Evolutionary conservation across 1,284 basidiomycete genomes (phyloP).

Genomic region (Melampsora americana): DNA sequence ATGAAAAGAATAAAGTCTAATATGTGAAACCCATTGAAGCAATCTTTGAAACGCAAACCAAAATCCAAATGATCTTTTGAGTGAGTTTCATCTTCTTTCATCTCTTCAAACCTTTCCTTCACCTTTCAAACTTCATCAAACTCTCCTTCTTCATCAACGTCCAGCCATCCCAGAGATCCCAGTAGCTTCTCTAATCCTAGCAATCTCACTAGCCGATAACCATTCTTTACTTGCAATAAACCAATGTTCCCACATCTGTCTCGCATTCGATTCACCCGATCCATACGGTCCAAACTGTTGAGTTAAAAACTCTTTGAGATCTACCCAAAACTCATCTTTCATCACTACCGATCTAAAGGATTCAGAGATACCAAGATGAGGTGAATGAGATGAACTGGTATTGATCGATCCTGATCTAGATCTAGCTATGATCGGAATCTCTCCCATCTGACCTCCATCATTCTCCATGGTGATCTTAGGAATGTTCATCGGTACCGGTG

Average conservation of each 20-base stretch:
- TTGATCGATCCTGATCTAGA: constrained; percentile 44
- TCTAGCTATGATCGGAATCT: constrained; percentile 37
- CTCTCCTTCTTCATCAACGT: constrained; percentile 42
- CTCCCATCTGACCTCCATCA: constrained; percentile 21
- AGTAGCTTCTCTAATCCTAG: constrained; percentile 49
- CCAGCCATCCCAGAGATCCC: constrained; percentile 52
- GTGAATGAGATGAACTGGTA: constrained; percentile 44
- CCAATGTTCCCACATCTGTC: constrained; percentile 51
- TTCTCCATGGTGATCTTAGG: constrained; percentile 33
- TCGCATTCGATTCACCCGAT: constrained; percentile 46
- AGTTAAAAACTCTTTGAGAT: constrained; percentile 43
- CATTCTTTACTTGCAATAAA: constrained; percentile 49
- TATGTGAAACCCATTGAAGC: too few relatives aligned
- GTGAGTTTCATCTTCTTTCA: too few relatives aligned
- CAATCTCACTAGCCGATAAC: constrained; percentile 51
- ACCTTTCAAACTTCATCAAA: background rate
- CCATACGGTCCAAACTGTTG: constrained; percentile 43
- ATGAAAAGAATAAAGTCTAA: too few relatives aligned
- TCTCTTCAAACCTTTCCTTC: too few relatives aligned
- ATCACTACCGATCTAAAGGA: constrained; percentile 43
- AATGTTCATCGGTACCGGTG: constrained; percentile 24
- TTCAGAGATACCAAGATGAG: constrained; percentile 39
- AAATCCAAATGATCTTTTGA: too few relatives aligned
- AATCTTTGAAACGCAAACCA: too few relatives aligned
- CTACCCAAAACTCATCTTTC: constrained; percentile 46